phyloP scores from a whole-genome alignment of 768 basidiomycete species.

The Rhodosporidiobolus sp. region DNA sequence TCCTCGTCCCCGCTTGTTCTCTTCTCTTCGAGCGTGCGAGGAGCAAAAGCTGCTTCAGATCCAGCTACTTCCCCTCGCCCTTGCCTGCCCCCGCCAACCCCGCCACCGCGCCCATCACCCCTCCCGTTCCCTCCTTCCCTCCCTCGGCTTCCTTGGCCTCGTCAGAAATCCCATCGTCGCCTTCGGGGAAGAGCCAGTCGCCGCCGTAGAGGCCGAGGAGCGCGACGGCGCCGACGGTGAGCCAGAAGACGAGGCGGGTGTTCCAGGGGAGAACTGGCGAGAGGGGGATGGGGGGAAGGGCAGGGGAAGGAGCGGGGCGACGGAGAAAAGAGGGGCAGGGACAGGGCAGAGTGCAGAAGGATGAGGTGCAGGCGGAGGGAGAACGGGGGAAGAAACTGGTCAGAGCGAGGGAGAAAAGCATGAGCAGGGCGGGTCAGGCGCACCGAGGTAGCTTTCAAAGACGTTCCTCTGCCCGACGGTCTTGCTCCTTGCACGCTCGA shows the following conservation, averaged over 20 bases:
- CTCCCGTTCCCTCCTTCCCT: neutral
- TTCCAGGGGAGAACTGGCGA: conserved; percentile 15
- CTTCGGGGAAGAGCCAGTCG: conserved; percentile 18
- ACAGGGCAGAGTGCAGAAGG: neutral
- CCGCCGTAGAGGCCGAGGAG: conserved; percentile 30
- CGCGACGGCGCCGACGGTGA: conserved; percentile 23
- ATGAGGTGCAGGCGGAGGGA: neutral
- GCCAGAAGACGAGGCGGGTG: conserved; percentile 33
- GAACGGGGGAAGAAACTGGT: neutral
- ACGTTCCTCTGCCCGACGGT: conserved; percentile 24
- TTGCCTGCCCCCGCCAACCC: no score
- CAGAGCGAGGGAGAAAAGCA: no score
- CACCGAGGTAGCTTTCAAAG: conserved; percentile 32
- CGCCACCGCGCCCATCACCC: no score
- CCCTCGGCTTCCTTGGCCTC: no score
- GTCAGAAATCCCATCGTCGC: conserved; percentile 11
- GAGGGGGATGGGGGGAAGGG: neutral
- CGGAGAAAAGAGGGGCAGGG: neutral
- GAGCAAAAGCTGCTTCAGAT: no score
- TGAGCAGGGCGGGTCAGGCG: no score
- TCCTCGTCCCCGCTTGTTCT: no score
- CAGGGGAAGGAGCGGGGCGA: neutral
- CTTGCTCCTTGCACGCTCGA: conserved; percentile 16
- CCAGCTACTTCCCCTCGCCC: no score
- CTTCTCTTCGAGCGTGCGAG: no score